Base-by-base conservation (phyloP, 495 filamentous ascomycete genomes). In the Cudoniella acicularis region DNA sequence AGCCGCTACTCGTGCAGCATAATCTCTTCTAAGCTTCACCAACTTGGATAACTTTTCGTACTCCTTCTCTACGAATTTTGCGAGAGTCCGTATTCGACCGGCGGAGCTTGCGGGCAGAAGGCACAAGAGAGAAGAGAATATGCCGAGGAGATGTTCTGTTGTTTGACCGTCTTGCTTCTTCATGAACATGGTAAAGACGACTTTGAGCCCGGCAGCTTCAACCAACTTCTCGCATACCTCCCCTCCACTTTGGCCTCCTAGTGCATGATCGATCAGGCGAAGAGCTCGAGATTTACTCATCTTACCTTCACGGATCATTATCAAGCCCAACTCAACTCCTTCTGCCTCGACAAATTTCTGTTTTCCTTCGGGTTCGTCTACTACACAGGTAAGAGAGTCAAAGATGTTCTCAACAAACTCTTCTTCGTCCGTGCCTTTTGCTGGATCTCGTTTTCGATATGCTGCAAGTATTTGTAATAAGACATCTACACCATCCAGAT, bases 351-450 rank as follows among this genome's bases (percentile, higher is more conserved):
- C 69, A 58, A 98, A 96, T 57, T 89, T 90, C 10, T 72, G 68
- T 64, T 97, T 97, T 6, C 92, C 92, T 22, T 77, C 75, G 2
- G 78, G 66, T 56, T 91, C 86, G 67, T 95, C 88, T 0, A 89
- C 89, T 1, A 95, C 69, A 65, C 89, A 93, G 8, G 87, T 88
- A 23, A 96, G 66, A 26, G 84, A 80, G 65, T 94, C 91, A 65
- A 98, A 99, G 24, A 96, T 54, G 60, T 98, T 96, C 69, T 96
- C 91, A 50, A 94, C 86, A 69, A 88, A 96, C 72, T 98, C 95
- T 69, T 96, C 91, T 65, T 98, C 95, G 49, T 93, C 86, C 8
- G 88, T 88, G 27, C 91, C 90, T 66, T 90, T 94, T 22, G 78
- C 78, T 0, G 95, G 95, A 64, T 99, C 94, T 25, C 85, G 83